These are phyloP conservation scores for Lactarius trivialis DNA, from an alignment of 768 basidiomycete genomes.

Conservation along the genomic window DNA sequence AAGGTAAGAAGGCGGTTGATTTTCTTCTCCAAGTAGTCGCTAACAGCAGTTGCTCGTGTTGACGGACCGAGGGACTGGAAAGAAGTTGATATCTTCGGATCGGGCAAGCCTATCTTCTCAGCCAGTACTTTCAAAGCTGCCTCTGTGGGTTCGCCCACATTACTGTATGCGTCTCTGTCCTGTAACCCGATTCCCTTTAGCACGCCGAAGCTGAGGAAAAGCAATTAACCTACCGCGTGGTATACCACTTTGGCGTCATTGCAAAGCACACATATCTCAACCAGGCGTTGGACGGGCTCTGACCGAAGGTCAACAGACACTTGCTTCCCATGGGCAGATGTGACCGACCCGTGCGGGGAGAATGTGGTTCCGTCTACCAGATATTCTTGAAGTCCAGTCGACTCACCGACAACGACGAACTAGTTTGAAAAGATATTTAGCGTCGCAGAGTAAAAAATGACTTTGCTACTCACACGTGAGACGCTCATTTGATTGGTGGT, in stretches of 20 bases:
- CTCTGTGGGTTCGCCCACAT: conserved; percentile 95
- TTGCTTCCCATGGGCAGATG: conserved; percentile 56
- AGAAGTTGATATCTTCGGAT: conserved; percentile 50
- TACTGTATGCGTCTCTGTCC: conserved; percentile 75
- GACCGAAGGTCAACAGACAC: conserved; percentile 50
- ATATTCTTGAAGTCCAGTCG: conserved; percentile 55
- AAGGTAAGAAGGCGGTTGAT: conserved; percentile 86
- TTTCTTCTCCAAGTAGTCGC: conserved; percentile 68
- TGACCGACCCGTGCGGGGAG: conserved; percentile 74
- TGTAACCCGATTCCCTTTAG: conserved; percentile 29
- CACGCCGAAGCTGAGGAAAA: background rate
- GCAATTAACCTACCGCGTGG: conserved; percentile 47
- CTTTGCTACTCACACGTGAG: conserved; percentile 47
- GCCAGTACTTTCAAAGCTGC: conserved; percentile 92
- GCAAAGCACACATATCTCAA: conserved; percentile 89
- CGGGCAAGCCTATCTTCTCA: conserved; percentile 84
- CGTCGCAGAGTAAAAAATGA: background rate
- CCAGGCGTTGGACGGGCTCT: conserved; percentile 73
- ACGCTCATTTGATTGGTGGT: conserved; percentile 99
- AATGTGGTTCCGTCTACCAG: conserved; percentile 89
- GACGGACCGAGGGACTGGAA: conserved; percentile 50
- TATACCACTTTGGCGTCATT: conserved; percentile 93
- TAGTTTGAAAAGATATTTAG: conserved; percentile 27
- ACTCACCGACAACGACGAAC: conserved; percentile 69
- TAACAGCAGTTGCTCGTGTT: conserved; percentile 75